Evolutionary conservation across 1,284 basidiomycete genomes (phyloP).

Genomic region (Ganoderma multipileum): DNA sequence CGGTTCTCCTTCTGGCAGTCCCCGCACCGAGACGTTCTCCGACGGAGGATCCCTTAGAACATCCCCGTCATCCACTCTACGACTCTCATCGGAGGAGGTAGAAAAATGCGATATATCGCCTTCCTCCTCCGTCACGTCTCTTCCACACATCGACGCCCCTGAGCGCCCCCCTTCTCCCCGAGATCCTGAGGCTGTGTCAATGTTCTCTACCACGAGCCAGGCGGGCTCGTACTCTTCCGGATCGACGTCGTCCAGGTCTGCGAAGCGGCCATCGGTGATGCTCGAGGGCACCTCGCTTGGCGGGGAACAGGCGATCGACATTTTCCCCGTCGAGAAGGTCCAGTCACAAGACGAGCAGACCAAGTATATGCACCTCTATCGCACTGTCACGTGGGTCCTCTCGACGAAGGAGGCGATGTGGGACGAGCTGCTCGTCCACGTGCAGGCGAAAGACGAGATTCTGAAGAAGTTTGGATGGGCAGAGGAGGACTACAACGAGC

Average conservation of each 20-base stretch:
- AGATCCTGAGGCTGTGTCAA: conserved; percentile 20
- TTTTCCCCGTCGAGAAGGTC: conserved; percentile 54
- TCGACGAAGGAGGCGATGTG: conserved; percentile 82
- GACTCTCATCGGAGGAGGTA: conserved; percentile 16
- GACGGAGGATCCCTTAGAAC: conserved; percentile 15
- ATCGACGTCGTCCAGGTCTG: conserved; percentile 22
- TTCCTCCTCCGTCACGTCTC: conserved; percentile 20
- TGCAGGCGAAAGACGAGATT: conserved; percentile 58
- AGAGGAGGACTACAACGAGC: conserved; percentile 61
- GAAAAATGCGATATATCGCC: conserved; percentile 17
- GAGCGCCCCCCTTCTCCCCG: background rate
- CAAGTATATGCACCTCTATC: conserved; percentile 74
- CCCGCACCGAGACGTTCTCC: conserved; percentile 3
- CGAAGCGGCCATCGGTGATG: conserved; percentile 35
- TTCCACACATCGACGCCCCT: conserved; percentile 5
- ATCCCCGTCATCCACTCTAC: conserved; percentile 25
- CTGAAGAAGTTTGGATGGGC: conserved; percentile 71
- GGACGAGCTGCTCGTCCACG: conserved; percentile 72
- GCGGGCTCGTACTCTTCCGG: conserved; percentile 22
- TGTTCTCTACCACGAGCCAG: conserved; percentile 17
- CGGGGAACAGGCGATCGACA: conserved; percentile 44
- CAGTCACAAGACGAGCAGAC: conserved; percentile 61
- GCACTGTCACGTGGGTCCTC: conserved; percentile 67
- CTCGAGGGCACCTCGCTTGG: conserved; percentile 47
- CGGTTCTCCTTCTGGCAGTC: conserved; percentile 2